phyloP scores from a whole-genome alignment of 2,329 filamentous ascomycete species.

The Cercospora zeae-maydis region DNA sequence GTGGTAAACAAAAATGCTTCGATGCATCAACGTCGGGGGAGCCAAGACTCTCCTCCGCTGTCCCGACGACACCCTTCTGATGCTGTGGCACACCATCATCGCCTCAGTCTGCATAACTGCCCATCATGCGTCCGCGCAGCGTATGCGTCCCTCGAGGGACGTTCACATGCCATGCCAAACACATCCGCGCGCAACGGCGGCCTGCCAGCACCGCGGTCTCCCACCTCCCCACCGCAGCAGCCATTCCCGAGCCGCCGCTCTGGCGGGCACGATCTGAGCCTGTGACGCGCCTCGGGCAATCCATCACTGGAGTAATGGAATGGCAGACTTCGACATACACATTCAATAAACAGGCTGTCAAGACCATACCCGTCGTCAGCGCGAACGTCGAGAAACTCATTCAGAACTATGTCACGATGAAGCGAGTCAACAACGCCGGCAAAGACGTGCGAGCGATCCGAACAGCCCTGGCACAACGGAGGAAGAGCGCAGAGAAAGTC shows the following conservation, averaged over 20 bases:
- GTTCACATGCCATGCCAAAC: constrained; percentile 17
- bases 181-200: constrained; percentile 12
- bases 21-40: neutral
- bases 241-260: constrained; percentile 13
- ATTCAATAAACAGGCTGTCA: constrained; percentile 29
- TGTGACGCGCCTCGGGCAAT: constrained; percentile 18
- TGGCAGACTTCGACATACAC: constrained; percentile 30
- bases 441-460: constrained; percentile 25
- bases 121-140: constrained; percentile 17
- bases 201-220: constrained; percentile 12
- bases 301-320: constrained; percentile 28
- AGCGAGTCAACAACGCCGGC: constrained; percentile 20
- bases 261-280: constrained; percentile 21
- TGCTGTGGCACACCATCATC: neutral
- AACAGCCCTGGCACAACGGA: constrained; percentile 20
- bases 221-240: constrained; percentile 7
- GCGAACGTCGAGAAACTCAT: constrained; percentile 28
- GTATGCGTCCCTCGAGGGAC: constrained; percentile 14
- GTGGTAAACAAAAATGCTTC: neutral
- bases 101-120: neutral
- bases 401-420: constrained; percentile 23
- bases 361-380: constrained; percentile 24
- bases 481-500: constrained; percentile 26
- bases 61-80: neutral
- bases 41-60: neutral